Conservation (phyloP, 1,284 basidiomycete species). For the Ustilago lituana region DNA sequence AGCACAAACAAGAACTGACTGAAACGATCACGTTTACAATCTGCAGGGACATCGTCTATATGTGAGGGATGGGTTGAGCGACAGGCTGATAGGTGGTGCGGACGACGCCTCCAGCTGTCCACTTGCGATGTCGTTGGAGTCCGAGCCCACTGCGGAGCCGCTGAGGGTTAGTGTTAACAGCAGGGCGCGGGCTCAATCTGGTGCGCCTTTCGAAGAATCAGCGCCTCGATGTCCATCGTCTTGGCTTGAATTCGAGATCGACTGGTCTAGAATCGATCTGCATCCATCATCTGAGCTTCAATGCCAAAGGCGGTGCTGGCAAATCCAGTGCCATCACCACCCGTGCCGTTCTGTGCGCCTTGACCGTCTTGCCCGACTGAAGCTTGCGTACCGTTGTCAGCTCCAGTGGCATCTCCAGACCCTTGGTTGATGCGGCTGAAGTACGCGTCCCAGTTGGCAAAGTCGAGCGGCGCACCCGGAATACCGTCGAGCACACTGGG, state of each 20-base stretch:
- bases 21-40: not conserved
- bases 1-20: not conserved
- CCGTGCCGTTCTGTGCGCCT: not conserved
- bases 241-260: too few species aligned
- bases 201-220: too few species aligned
- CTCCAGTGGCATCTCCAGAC: not conserved
- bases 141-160: too few species aligned
- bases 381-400: too few species aligned
- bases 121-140: too few species aligned
- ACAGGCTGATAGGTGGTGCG: too few species aligned
- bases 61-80: too few species aligned
- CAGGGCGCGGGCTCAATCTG: too few species aligned
- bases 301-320: slow-evolving; percentile 32
- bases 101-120: too few species aligned
- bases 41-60: too few species aligned
- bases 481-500: slow-evolving; percentile 47
- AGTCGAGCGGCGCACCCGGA: slow-evolving; percentile 49
- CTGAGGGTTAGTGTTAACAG: slow-evolving; percentile 1
- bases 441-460: slow-evolving; percentile 52
- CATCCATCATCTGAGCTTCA: slow-evolving; percentile 51
- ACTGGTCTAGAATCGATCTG: slow-evolving; percentile 27
- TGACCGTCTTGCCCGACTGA: slow-evolving; percentile 1
- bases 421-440: slow-evolving; percentile 26
- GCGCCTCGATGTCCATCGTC: too few species aligned
- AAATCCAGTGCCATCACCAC: slow-evolving; percentile 18